phyloP scores from a whole-genome alignment of 345 rosid species.

The Barbarea vulgaris region DNA sequence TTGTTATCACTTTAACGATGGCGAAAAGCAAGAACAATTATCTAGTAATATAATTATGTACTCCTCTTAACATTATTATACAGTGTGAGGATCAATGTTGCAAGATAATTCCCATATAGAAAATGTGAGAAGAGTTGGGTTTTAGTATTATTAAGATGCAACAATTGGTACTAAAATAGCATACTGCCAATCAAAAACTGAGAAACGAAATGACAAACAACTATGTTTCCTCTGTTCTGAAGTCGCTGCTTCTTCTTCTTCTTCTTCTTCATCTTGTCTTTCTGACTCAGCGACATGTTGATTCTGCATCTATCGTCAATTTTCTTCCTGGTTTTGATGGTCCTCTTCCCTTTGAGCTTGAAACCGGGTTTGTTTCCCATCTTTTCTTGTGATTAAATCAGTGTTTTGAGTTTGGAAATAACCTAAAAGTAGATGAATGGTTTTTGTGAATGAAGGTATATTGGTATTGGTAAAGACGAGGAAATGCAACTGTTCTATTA shows the following conservation, averaged over 20 bases:
- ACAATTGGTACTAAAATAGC: too few relatives aligned
- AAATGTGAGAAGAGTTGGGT: background rate
- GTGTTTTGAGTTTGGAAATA: background rate
- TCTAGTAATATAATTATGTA: too few relatives aligned
- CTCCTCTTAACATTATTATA: too few relatives aligned
- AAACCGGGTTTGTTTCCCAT: slow-evolving; percentile 5
- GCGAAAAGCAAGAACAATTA: too few relatives aligned
- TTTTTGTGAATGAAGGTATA: slow-evolving; percentile 44
- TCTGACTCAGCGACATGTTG: background rate
- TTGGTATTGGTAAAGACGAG: slow-evolving; percentile 52
- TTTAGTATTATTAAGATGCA: background rate
- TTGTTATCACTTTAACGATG: too few relatives aligned
- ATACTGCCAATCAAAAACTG: background rate
- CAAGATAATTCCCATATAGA: too few relatives aligned
- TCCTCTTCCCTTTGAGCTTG: slow-evolving; percentile 26
- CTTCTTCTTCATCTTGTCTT: slow-evolving; percentile 21
- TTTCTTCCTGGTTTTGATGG: slow-evolving; percentile 26
- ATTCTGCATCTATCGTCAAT: slow-evolving; percentile 12
- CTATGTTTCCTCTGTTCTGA: slow-evolving; percentile 12
- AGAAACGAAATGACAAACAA: background rate
- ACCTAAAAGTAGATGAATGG: background rate
- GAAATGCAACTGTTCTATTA: slow-evolving; percentile 55
- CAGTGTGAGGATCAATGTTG: too few relatives aligned
- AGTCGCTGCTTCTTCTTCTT: slow-evolving; percentile 11
- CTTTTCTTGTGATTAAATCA: background rate